A percentile compares a stretch with the other conserved stretches of the same genome.
phyloP scores from a whole-genome alignment of 2,329 filamentous ascomycete species.

The Epicoccum sorghinum region DNA sequence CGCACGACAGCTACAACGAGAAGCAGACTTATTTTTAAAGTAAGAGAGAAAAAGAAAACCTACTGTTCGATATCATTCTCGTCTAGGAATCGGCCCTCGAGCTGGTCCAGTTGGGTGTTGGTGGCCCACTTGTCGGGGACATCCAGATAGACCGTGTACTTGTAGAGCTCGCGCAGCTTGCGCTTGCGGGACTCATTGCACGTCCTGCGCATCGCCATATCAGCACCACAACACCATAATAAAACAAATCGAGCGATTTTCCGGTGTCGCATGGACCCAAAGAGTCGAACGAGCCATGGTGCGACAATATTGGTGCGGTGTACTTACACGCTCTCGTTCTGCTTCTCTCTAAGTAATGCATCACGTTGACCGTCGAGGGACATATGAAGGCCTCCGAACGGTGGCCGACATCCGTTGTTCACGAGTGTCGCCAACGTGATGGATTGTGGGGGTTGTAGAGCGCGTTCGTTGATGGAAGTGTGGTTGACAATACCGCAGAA shows the following conservation, averaged over 20 bases:
- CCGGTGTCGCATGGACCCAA: slow-evolving; percentile 44
- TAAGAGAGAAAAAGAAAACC: slow-evolving; percentile 31
- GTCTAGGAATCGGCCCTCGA: slow-evolving; percentile 62
- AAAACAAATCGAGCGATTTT: slow-evolving; percentile 50
- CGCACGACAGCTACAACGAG: not conserved
- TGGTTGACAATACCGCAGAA: slow-evolving; percentile 35
- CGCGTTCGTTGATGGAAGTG: slow-evolving; percentile 45
- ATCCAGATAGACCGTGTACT: slow-evolving; percentile 66
- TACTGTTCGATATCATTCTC: slow-evolving; percentile 64
- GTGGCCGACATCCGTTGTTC: slow-evolving; percentile 57
- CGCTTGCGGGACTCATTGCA: slow-evolving; percentile 83
- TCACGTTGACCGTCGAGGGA: slow-evolving; percentile 54
- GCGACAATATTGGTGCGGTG: slow-evolving; percentile 37
- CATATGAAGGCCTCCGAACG: slow-evolving; percentile 52
- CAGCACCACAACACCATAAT: slow-evolving; percentile 46
- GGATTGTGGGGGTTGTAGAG: slow-evolving; percentile 38
- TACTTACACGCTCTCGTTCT: slow-evolving; percentile 54
- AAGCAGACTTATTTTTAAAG: not conserved
- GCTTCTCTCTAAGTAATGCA: slow-evolving; percentile 48
- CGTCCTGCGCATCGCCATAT: slow-evolving; percentile 43
- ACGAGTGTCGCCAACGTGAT: slow-evolving; percentile 50
- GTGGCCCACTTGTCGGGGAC: slow-evolving; percentile 57
- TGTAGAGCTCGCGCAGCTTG: slow-evolving; percentile 86
- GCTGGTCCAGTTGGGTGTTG: slow-evolving; percentile 58
- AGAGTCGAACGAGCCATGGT: slow-evolving; percentile 34